Base-by-base conservation (phyloP, 2,329 filamentous ascomycete species). In the Colletotrichum limetticola region DNA sequence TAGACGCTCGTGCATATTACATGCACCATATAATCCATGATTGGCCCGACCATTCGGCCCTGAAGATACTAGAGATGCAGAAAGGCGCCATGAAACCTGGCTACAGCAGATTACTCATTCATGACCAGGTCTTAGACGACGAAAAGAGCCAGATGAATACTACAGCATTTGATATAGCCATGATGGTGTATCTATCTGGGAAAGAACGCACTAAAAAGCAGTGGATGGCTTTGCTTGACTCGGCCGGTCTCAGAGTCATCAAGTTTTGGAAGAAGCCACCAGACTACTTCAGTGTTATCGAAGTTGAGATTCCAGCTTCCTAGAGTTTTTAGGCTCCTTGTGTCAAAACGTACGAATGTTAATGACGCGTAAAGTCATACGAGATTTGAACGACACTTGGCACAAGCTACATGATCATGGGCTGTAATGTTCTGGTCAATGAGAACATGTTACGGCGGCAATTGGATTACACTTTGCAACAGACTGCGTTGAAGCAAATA, bases 1-100 rank as follows among this genome's bases (percentile, higher is more conserved):
- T 9, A 71, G 68, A 57, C 9, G 87, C 85, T 6, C 86, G 87
- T 67, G 82, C 87, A 60, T 90, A 87, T 79, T 80, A 89, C 62
- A 77, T 90, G 74, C 87, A 88, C 76, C 80, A 85, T 71, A 87
- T 90, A 65, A 80, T 90, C 14, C 88, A 90, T 77, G 87, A 90
- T 79, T 89, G 87, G 86, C 83, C 87, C 0, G 87, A 89, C 65
- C 78, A 81, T 24, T 80, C 85, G 57, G 79, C 79, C 5, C 74
- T 80, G 5, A 77, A 78, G 62, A 86, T 88, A 49, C 78, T 85
- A 49, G 81, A 80, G 42, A 82, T 80, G 2, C 78, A 88, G 37
- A 76, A 85, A 0, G 84, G 86, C 1, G 82, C 84, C 53, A 75
- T 89, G 75, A 83, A 85, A 74, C 80, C 85, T 2, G 83, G 88